Evolutionary conservation across 2,329 filamentous ascomycete genomes (phyloP), one percentile per base, ranked within the genome.

Genomic region (Pyrenophora tritici-repentis): DNA sequence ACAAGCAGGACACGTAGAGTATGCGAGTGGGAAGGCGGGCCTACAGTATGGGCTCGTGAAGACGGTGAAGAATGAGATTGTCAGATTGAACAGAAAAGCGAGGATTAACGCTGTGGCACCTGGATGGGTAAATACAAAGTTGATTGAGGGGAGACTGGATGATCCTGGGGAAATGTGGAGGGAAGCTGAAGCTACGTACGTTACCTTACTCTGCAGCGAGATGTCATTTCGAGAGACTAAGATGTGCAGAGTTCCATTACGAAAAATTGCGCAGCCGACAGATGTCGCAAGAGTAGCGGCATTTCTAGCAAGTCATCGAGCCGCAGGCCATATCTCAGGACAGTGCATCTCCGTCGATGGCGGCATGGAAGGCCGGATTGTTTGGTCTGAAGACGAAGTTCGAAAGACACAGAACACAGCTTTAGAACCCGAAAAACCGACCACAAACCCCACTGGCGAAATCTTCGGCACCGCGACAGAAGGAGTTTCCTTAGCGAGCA

Each of bases 31-130:
- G 1, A 67, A 71, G 47, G 63, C 79, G 3, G 80, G 75, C 2
- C 54, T 83, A 41, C 79, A 82, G 55, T 82, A 83, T 66, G 80
- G 79, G 0, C 71, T 84, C 6, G 75, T 83, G 5, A 74, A 73
- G 31, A 78, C 73, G 0, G 78, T 83, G 9, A 82, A 82, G 68
- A 81, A 83, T 47, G 81, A 84, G 55, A 81, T 83, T 45, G 75
- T 80, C 6, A 72, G 74, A 8, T 60, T 84, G 46, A 83, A 83
- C 48, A 60, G 67, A 1, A 78, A 75, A 47, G 81, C 77, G 8
- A 70, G 80, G 14, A 81, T 83, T 51, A 83, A 83, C 68, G 78
- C 79, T 41, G 77, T 83, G 4, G 77, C 78, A 6, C 76, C 77
- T 2, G 78, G 77, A 3, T 79, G 77, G 75, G 75, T 80, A 2